Evolutionary conservation across 305 asterid species (phyloP).

Genomic region (Fraxinus xanthoxyloides): DNA sequence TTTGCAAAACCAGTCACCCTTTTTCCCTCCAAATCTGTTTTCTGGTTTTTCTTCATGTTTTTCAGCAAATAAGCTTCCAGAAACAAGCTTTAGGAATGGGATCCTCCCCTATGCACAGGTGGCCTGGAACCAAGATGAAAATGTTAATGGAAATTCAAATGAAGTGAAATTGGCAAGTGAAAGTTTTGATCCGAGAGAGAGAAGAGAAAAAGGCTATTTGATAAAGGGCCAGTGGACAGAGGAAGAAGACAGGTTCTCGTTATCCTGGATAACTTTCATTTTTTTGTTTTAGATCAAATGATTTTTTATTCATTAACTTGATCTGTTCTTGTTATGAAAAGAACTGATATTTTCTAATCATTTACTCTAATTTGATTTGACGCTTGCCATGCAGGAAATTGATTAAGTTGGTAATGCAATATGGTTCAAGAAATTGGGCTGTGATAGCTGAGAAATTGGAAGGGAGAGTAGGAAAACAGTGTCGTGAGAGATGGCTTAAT

Average conservation of each 20-base stretch:
- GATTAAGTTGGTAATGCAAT: constrained; percentile 36
- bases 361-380: neutral
- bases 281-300: neutral
- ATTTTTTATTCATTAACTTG: neutral
- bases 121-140: neutral
- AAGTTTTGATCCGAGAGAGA: constrained; percentile 5
- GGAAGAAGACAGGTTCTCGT: neutral
- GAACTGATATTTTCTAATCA: neutral
- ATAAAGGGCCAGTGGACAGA: neutral
- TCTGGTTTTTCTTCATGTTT: neutral
- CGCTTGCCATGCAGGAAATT: constrained; percentile 39
- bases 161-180: constrained; percentile 8
- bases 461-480: constrained; percentile 73
- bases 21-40: neutral
- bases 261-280: constrained; percentile 30
- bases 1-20: neutral
- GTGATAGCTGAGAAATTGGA: constrained; percentile 50
- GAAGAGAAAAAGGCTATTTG: neutral
- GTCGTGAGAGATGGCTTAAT: constrained; percentile 79
- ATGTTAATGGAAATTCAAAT: neutral
- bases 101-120: neutral
- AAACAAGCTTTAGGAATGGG: constrained; percentile 6
- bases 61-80: neutral
- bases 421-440: constrained; percentile 59
- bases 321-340: too few relatives aligned